Evolutionary conservation across 257 asterid species (phyloP), one percentile per base, ranked within the genome.

Genomic region (Asclepias syriaca): DNA sequence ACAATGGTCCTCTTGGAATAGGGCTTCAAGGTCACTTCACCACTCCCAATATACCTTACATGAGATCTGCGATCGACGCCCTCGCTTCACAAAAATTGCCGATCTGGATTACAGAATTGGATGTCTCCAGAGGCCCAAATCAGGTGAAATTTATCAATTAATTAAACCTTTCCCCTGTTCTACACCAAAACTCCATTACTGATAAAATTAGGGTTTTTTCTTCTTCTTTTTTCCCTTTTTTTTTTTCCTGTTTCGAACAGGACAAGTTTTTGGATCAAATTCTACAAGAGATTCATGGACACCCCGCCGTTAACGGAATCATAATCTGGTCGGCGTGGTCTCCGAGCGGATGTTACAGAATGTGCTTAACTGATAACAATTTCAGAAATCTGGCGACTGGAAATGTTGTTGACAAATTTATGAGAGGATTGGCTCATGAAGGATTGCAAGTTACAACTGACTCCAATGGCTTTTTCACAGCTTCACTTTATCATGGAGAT

Each of bases 321-420:
- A 66, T 83, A 50, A 12, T 80, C 24, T 83, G 87, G 87, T 27
- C 70, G 13, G 77, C 79, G 8, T 68, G 79, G 72, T 48, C 37
- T 16, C 69, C 73, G 2, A 43, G 15, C 15, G 68, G 60, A 63
- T 83, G 85, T 70, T 80, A 43, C n/a, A 70, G 11, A 15, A 83
- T 83, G 87, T 80, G 81, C 53, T 70, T 83, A 53, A 83, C 85
- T 22, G 78, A 78, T 53, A 27, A 71, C 53, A 61, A 78, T 34
- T 83, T 80, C 68, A 75, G 70, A 10, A 83, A 83, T 74, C 73
- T 83, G 72, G 54, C 77, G 6, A 69, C 85, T 6, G 85, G 87
- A 12, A 81, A 80, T 12, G 80, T 73, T 22, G 81, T 78, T 2
- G 87, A 83, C 67, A 65, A 64, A 66, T 49, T 83, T 59, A 22